A percentile compares a stretch with the other conserved stretches of the same genome.
These are phyloP conservation scores for Aspergillus avenaceus DNA, from an alignment of 495 filamentous ascomycete species.

Conservation along the genomic window DNA sequence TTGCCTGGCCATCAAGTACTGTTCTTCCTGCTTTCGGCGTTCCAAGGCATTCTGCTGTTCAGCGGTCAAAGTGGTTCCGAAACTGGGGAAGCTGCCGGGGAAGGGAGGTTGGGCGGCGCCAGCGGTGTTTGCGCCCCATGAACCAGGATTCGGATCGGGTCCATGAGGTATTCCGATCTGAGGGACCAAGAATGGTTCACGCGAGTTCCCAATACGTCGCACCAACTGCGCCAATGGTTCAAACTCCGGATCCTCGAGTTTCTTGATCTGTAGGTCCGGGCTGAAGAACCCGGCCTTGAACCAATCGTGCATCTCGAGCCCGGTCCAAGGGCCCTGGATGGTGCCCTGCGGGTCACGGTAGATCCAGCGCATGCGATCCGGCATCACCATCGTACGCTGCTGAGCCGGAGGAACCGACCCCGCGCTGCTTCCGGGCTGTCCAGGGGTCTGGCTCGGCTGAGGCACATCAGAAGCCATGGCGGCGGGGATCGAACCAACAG, in stretches of 20 bases:
- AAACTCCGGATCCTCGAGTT: conserved; percentile 86
- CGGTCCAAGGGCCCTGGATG: conserved; percentile 90
- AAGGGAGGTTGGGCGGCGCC: conserved; percentile 88
- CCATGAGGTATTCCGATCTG: conserved; percentile 93
- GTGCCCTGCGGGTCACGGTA: conserved; percentile 92
- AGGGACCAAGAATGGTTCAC: conserved; percentile 94
- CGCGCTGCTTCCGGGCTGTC: conserved; percentile 22
- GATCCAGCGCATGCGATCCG: conserved; percentile 97
- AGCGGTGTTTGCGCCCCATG: conserved; percentile 36
- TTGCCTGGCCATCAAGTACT: conserved; percentile 91
- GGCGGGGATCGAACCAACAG: conserved; percentile 38
- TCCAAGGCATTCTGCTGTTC: conserved; percentile 97
- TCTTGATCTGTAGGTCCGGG: conserved; percentile 87
- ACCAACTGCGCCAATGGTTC: conserved; percentile 96
- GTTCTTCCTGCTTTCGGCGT: conserved; percentile 94
- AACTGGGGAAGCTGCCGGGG: conserved; percentile 88
- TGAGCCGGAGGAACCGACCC: conserved; percentile 64
- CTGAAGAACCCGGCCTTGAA: conserved; percentile 98
- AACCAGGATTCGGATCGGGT: conserved; percentile 45
- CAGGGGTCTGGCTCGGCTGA: conserved; percentile 27
- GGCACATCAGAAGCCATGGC: conserved; percentile 29
- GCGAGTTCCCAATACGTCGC: conserved; percentile 91
- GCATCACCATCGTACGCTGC: conserved; percentile 96
- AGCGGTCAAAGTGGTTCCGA: conserved; percentile 94
- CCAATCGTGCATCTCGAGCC: conserved; percentile 99